Evolutionary conservation across 192 early-diverging fungal species (phyloP), one percentile per base, ranked within the genome.

Genomic region (Coemansia sp.): DNA sequence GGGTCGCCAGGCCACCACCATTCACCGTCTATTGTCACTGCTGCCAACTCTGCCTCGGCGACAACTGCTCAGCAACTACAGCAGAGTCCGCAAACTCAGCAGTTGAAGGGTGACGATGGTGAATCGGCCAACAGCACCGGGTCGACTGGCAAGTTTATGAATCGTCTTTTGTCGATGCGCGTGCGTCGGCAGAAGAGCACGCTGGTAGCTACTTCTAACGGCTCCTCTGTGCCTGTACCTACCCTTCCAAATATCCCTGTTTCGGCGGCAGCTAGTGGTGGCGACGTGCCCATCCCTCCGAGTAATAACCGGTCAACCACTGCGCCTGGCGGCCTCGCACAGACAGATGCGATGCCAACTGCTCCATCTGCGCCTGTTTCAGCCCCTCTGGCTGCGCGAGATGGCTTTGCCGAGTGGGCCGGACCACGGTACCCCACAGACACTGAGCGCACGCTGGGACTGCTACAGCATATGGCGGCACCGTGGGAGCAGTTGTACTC

Each of bases 401-500:
- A 42, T 38, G 36, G 27, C 20, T 77, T 77, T 68, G 51, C 42
- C 33, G 70, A 77, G 42, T 70, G 79, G 74, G 74, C 79, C 13
- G 74, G 74, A n/a, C 74, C 79, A n/a, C 79, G 74, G 43, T 73
- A 52, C 36, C 80, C 73, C 1, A 84, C 76, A 24, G 81, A 84
- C 44, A 84, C 81, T 1, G 81, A 84, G 71, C 82, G 82, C 20
- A 69, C 77, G 2, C 66, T 84, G 63, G 68, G 77, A 10, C 66
- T 84, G 27, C 43, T 84, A 27, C 82, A 79, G 40, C 20, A 47
- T 16, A 47, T 62, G 34, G 49, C 77, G 0, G 71, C 82, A 34
- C 67, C 67, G 8, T 84, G 82, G 82, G 82, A 79, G 20, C 82
- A 84, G 55, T 76, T 85, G 31, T 85, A 85, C 67, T 78, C 78